Base-by-base conservation (phyloP, 2,329 filamentous ascomycete genomes). In the Pseudocercospora vitis region DNA sequence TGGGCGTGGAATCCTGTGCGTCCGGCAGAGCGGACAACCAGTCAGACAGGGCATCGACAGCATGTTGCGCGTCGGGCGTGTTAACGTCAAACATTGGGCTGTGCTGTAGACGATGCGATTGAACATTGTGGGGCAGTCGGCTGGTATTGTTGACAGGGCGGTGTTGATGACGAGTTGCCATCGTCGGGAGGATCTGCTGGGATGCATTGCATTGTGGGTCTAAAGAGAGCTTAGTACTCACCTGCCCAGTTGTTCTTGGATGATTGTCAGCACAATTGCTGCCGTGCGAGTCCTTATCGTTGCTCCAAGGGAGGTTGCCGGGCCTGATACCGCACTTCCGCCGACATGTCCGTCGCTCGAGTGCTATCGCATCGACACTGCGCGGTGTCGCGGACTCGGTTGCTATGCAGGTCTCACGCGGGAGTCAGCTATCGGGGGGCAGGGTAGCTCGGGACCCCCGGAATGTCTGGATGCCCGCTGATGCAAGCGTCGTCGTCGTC, bases 21-120 rank as follows among this genome's bases (percentile, higher is more conserved):
- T 62, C 52, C 44, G 59, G 47, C 35, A 37, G 57, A 51, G 48
- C 57, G 53, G 52, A 56, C 31, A 63, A 50, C 61, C 57, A 55
- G 64, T 68, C 57, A 68, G 66, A 62, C 29, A 64, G 33, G 12
- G 53, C 56, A 33, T 52, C 57, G 32, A 65, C 50, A 21, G 63
- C 61, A 60, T 61, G 37, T 54, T 57, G 56, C 42, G 60, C 62
- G 44, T 57, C 55, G 12, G 46, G 31, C 31, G 57, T 52, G 19
- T 57, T 61, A 23, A 64, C 60, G 54, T 63, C 60, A 42, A 61
- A 63, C 62, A 65, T 64, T 50, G 53, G 19, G 19, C 6, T 19
- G 14, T 19, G 35, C 16, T 8, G 35, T 19, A 21, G 14, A 7
- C 11, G 19, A 5, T 4, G 16, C 37, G 19, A 23, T 12, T 19